These are phyloP conservation scores for Cryptococcus sp. DNA, from an alignment of 1,284 basidiomycete genomes.

Conservation along the genomic window DNA sequence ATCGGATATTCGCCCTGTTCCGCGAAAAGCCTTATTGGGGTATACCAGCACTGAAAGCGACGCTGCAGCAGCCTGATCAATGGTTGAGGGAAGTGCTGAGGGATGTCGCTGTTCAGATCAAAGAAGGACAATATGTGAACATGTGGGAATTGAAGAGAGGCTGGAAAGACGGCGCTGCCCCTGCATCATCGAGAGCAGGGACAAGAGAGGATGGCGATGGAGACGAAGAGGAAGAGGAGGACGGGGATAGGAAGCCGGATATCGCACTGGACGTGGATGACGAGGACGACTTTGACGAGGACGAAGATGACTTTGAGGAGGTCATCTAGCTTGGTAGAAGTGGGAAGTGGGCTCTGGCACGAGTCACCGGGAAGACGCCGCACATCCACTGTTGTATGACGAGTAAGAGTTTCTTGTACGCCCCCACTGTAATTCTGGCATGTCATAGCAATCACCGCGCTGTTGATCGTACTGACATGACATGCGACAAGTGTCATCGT, in stretches of 20 bases:
- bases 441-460: too few species aligned
- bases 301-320: conserved; percentile 31
- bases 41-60: conserved; percentile 74
- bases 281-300: conserved; percentile 20
- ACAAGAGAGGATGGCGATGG: background rate
- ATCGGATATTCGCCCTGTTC: conserved; percentile 79
- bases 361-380: too few species aligned
- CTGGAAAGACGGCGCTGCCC: conserved; percentile 23
- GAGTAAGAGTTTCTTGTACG: too few species aligned
- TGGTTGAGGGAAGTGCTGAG: conserved; percentile 85
- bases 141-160: conserved; percentile 50
- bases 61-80: conserved; percentile 85
- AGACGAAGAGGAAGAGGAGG: conserved; percentile 14
- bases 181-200: background rate
- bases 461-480: too few species aligned
- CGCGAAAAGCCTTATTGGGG: conserved; percentile 78
- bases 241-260: conserved; percentile 26
- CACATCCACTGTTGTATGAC: too few species aligned
- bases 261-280: conserved; percentile 16
- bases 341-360: too few species aligned
- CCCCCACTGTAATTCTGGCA: too few species aligned
- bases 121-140: conserved; percentile 65
- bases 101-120: conserved; percentile 78
- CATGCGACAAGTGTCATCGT: too few species aligned
- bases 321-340: conserved; percentile 9